A percentile compares a stretch with the other conserved stretches of the same genome.
Evolutionary conservation across 345 rosid species (phyloP).

Genomic region (Excoecaria agallocha): DNA sequence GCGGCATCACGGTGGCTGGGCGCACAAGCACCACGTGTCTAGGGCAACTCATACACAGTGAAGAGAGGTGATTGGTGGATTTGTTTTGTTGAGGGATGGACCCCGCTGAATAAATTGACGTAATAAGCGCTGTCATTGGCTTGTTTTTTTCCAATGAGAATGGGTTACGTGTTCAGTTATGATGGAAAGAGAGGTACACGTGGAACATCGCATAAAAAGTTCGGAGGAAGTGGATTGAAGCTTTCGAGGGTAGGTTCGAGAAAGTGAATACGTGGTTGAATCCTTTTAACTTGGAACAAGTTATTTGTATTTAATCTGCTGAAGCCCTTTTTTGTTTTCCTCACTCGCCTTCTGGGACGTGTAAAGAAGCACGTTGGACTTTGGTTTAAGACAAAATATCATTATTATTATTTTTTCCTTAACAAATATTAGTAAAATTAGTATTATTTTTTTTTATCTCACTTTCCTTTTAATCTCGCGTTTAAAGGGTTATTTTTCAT

Average conservation of each 20-base stretch:
- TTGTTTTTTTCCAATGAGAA: background rate
- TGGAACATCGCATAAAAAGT: conserved; percentile 2
- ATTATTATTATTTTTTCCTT: too few species aligned
- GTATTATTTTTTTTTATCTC: too few species aligned
- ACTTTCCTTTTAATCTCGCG: too few species aligned
- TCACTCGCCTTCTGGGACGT: conserved; percentile 2
- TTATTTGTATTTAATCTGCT: background rate
- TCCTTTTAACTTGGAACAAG: conserved; percentile 6
- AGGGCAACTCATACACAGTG: conserved; percentile 23
- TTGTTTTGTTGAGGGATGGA: conserved; percentile 20
- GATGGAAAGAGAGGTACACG: conserved; percentile 27
- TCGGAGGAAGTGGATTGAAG: background rate
- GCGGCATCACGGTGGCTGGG: conserved; percentile 16
- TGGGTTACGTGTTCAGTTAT: conserved; percentile 12
- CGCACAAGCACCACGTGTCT: conserved; percentile 48
- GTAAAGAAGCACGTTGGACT: background rate
- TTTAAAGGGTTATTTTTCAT: too few species aligned
- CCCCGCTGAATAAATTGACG: conserved; percentile 9
- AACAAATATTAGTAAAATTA: too few species aligned
- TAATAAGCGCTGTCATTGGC: background rate
- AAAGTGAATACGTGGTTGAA: conserved; percentile 32
- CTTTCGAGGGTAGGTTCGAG: conserved; percentile 28
- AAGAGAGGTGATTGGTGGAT: conserved; percentile 21
- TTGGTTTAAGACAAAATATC: too few species aligned
- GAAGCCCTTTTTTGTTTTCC: background rate